Percentiles rank a stretch among this genome's conserved stretches.
Conservation (phyloP, 2,329 filamentous ascomycete species). For the Neobulgaria alba region DNA sequence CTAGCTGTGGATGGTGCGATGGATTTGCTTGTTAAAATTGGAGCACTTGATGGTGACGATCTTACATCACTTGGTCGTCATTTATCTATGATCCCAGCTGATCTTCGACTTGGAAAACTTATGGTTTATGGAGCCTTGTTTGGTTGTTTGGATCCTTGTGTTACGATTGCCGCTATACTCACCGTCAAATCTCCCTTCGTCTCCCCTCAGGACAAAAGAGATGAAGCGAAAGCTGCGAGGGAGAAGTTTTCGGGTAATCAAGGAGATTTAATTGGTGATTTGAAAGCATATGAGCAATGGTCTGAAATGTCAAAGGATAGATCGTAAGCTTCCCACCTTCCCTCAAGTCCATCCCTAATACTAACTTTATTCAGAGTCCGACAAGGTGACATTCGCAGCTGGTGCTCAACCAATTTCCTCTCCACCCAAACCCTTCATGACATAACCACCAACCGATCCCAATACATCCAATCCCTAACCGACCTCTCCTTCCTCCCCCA, state of each 20-base stretch:
- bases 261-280: slow-evolving; percentile 82
- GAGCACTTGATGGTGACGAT: slow-evolving; percentile 76
- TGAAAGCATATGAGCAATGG: slow-evolving; percentile 80
- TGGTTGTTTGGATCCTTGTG: slow-evolving; percentile 77
- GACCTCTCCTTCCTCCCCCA: slow-evolving; percentile 71
- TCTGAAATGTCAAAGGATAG: slow-evolving; percentile 52
- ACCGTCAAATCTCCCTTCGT: slow-evolving; percentile 83
- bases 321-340: slow-evolving; percentile 23
- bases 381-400: slow-evolving; percentile 58
- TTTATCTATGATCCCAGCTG: slow-evolving; percentile 89
- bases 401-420: slow-evolving; percentile 81
- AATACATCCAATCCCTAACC: slow-evolving; percentile 77
- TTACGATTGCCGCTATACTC: slow-evolving; percentile 87
- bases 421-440: slow-evolving; percentile 77
- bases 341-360: background rate
- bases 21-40: slow-evolving; percentile 71
- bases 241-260: slow-evolving; percentile 66
- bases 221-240: slow-evolving; percentile 70
- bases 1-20: slow-evolving; percentile 82
- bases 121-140: slow-evolving; percentile 95
- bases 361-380: slow-evolving; percentile 31
- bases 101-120: slow-evolving; percentile 85
- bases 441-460: slow-evolving; percentile 75
- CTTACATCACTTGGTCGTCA: slow-evolving; percentile 87
- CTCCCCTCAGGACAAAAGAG: slow-evolving; percentile 72